Evolutionary conservation across 306 rosid genomes (phyloP).

Genomic region (Corylus avellana): DNA sequence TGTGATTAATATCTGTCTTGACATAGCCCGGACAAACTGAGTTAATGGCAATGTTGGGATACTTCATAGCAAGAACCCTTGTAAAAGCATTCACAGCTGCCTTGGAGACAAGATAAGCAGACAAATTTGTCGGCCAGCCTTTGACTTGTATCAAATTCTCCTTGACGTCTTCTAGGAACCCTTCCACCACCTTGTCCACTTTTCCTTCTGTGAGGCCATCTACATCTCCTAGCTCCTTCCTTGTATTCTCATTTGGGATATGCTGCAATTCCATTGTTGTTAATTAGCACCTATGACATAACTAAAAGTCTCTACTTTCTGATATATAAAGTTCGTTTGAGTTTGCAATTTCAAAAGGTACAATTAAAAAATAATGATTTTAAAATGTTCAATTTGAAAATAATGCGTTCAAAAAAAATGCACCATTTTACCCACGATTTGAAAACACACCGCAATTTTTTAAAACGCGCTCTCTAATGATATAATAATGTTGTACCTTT

Average conservation of each 20-base stretch:
- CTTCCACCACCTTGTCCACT: not conserved
- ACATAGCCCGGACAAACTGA: not conserved
- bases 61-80: not conserved
- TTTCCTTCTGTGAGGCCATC: slow-evolving; percentile 6
- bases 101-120: not conserved
- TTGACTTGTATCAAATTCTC: not conserved
- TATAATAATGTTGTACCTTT: not conserved
- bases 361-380: no score
- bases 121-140: not conserved
- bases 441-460: no score
- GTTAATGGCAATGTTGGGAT: not conserved
- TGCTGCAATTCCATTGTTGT: not conserved
- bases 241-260: not conserved
- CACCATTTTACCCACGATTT: no score
- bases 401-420: no score
- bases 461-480: no score
- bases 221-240: not conserved
- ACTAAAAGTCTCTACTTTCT: not conserved
- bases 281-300: not conserved
- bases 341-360: no score
- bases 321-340: not conserved
- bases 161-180: not conserved
- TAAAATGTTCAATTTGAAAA: no score
- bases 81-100: not conserved
- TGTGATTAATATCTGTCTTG: not conserved